Evolutionary conservation across 257 asterid species (phyloP).

Genomic region (Hygrophila difformis): DNA sequence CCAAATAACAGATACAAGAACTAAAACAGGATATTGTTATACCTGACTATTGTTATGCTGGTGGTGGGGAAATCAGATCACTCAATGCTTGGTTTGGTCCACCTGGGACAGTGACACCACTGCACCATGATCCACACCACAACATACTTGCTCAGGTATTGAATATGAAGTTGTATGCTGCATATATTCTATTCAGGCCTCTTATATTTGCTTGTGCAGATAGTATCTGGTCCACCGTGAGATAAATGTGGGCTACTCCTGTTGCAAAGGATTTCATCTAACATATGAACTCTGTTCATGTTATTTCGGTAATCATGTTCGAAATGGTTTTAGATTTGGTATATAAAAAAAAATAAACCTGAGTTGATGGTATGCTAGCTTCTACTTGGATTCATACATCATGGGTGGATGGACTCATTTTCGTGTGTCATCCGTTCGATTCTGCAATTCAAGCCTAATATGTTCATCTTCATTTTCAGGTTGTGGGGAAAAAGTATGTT

Average conservation of each 20-base stretch:
- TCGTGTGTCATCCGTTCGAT: too few species aligned
- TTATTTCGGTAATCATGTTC: background rate
- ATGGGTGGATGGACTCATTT: too few species aligned
- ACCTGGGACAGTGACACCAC: constrained; percentile 90
- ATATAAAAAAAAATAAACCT: too few species aligned
- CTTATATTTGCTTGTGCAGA: background rate
- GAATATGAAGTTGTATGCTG: constrained; percentile 14
- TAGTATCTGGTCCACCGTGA: background rate
- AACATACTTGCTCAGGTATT: constrained; percentile 94
- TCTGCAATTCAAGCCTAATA: background rate
- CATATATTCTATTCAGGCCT: constrained; percentile 6
- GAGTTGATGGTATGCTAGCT: background rate
- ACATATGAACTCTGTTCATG: background rate
- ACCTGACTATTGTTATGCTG: constrained; percentile 93
- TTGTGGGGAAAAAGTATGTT: constrained; percentile 44
- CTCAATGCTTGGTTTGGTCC: constrained; percentile 99
- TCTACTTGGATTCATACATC: too few species aligned
- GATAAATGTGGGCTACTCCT: too few species aligned
- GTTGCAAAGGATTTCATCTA: background rate
- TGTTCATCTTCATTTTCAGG: constrained; percentile 21
- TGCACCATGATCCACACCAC: constrained; percentile 98
- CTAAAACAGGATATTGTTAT: constrained; percentile 68
- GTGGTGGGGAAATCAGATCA: constrained; percentile 84
- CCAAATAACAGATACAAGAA: constrained; percentile 68
- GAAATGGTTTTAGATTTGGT: background rate